Evolutionary conservation across 768 basidiomycete genomes (phyloP).

Genomic region (Leucocoprinus leucothites): DNA sequence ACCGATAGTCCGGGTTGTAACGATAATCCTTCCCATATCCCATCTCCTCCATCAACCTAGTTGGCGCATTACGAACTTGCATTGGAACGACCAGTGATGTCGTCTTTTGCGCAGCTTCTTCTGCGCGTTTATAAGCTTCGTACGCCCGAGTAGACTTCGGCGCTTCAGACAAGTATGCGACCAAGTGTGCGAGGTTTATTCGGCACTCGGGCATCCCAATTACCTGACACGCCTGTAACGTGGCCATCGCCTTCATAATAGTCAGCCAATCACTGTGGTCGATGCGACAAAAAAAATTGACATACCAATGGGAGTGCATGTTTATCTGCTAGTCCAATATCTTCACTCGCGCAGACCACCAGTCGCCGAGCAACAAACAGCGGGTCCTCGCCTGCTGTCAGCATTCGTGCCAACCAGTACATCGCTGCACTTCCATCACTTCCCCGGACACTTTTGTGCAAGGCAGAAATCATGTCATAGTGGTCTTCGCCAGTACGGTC

Average conservation of each 20-base stretch:
- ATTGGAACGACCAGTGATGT: conserved; percentile 62
- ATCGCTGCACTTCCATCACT: conserved; percentile 74
- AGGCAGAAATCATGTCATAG: conserved; percentile 81
- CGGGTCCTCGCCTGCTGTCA: conserved; percentile 78
- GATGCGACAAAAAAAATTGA: neutral
- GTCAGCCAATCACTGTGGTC: neutral
- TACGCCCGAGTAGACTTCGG: conserved; percentile 81
- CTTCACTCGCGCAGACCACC: conserved; percentile 82
- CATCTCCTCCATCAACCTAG: conserved; percentile 62
- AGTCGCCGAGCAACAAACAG: conserved; percentile 71
- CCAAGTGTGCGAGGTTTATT: conserved; percentile 73
- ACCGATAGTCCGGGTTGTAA: conserved; percentile 61
- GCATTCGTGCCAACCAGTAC: conserved; percentile 89
- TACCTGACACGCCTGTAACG: conserved; percentile 61
- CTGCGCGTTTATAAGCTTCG: conserved; percentile 70
- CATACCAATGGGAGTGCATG: conserved; percentile 70
- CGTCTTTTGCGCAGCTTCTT: conserved; percentile 54
- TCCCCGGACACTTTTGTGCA: conserved; percentile 83
- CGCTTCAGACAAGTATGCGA: conserved; percentile 78
- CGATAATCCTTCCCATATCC: conserved; percentile 63
- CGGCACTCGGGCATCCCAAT: conserved; percentile 84
- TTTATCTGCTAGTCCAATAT: conserved; percentile 77
- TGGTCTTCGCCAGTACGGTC: conserved; percentile 73
- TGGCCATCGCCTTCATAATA: conserved; percentile 49
- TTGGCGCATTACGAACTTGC: conserved; percentile 76